phyloP scores from a whole-genome alignment of 148 eudicot species.

The Vaccinium vitisidaea region DNA sequence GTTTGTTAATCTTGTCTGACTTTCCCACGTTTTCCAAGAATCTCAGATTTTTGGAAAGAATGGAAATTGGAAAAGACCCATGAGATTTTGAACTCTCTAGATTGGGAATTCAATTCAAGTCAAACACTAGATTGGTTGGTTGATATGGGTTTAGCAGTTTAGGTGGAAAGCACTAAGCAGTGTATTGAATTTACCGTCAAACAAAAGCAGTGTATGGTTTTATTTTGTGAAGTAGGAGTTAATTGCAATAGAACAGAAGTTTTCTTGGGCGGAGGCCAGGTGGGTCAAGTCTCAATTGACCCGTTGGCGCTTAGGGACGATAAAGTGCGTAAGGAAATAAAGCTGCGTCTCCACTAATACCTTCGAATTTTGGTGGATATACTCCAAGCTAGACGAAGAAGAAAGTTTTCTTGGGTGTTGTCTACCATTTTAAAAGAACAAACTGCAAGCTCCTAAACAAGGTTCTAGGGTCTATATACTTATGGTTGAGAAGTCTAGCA shows the following conservation, averaged over 20 bases:
- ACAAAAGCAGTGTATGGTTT: background rate
- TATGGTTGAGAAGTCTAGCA: background rate
- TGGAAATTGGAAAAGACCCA: conserved; percentile 6
- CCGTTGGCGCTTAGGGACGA: background rate
- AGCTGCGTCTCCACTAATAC: background rate
- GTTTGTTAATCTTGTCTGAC: background rate
- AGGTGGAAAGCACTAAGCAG: background rate
- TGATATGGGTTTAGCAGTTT: background rate
- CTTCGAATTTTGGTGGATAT: background rate
- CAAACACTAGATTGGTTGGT: background rate
- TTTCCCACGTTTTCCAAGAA: background rate
- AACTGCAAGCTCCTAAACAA: background rate
- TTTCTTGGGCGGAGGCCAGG: background rate
- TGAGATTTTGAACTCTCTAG: background rate
- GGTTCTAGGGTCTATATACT: background rate
- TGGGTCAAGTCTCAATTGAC: background rate
- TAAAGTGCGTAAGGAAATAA: background rate
- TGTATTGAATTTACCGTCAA: background rate
- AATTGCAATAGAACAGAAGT: background rate
- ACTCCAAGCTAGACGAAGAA: background rate
- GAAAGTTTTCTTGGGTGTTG: background rate
- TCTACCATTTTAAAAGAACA: background rate
- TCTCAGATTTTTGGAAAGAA: background rate
- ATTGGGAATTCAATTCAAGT: background rate
- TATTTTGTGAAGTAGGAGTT: background rate